Evolutionary conservation across 345 rosid species (phyloP).

Genomic region (Syzygium aromaticum): DNA sequence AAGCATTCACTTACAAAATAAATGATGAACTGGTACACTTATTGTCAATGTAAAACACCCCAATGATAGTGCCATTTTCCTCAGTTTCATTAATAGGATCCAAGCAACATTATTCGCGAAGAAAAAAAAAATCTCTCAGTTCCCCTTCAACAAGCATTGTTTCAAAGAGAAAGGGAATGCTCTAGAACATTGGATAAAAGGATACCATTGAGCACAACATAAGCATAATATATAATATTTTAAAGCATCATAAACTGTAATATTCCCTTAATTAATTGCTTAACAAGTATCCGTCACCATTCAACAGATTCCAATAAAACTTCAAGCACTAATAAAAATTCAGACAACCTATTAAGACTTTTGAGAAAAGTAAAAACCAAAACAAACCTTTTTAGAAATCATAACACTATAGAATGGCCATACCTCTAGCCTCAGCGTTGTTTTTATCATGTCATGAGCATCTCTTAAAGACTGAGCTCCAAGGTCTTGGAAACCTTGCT

Average conservation of each 20-base stretch:
- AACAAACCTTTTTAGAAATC: neutral
- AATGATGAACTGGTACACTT: neutral
- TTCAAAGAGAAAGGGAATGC: neutral
- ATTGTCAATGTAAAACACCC: neutral
- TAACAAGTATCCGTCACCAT: neutral
- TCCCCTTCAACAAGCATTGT: neutral
- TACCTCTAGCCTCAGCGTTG: constrained; percentile 86
- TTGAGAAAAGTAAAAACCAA: neutral
- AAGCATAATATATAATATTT: neutral
- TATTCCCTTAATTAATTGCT: neutral
- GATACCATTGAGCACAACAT: neutral
- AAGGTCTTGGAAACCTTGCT: constrained; percentile 95
- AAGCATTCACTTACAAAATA: neutral
- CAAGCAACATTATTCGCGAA: neutral
- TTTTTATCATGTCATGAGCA: constrained; percentile 67
- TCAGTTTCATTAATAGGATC: neutral
- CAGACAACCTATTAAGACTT: neutral
- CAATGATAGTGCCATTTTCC: neutral
- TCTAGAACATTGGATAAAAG: neutral
- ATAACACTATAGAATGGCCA: neutral
- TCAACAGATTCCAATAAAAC: neutral
- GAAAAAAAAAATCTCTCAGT: neutral
- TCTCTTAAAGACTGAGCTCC: constrained; percentile 74
- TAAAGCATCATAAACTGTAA: neutral
- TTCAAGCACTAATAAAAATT: neutral